Evolutionary conservation across 352 stramenopile species (phyloP).

Genomic region (Phytophthora foliorum): DNA sequence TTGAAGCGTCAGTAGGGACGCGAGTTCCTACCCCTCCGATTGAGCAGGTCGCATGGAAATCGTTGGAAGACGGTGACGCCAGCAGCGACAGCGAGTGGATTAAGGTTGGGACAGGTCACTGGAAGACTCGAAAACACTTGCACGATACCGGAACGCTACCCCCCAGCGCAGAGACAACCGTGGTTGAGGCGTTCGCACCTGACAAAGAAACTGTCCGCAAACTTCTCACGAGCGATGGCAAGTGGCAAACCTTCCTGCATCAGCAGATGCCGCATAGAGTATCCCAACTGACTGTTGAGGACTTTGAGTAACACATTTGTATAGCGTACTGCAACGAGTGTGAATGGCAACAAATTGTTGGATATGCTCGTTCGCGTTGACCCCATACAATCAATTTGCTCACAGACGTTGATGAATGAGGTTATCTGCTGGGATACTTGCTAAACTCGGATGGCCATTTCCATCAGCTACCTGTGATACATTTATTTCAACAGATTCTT

Average conservation of each 20-base stretch:
- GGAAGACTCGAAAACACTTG: conserved; percentile 25
- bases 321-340: too few relatives aligned
- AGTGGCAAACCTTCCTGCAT: conserved; percentile 38
- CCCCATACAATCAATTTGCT: too few relatives aligned
- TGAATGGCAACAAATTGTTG: too few relatives aligned
- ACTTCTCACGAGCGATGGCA: conserved; percentile 44
- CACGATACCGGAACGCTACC: background rate
- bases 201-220: conserved; percentile 21
- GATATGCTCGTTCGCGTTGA: too few relatives aligned
- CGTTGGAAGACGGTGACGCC: background rate
- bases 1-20: conserved; percentile 15
- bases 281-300: conserved; percentile 42
- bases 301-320: too few relatives aligned
- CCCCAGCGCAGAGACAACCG: conserved; percentile 5
- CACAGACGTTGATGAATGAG: too few relatives aligned
- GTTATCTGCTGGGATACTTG: too few relatives aligned
- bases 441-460: too few relatives aligned
- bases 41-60: conserved; percentile 4
- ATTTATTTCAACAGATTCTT: too few relatives aligned
- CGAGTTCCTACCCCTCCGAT: conserved; percentile 14
- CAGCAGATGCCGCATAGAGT: conserved; percentile 17
- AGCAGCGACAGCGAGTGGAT: conserved; percentile 27
- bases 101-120: conserved; percentile 32
- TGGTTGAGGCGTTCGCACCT: conserved; percentile 29
- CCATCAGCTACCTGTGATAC: too few relatives aligned